phyloP scores from a whole-genome alignment of 164 flowering plant species.

The Piper longum region DNA sequence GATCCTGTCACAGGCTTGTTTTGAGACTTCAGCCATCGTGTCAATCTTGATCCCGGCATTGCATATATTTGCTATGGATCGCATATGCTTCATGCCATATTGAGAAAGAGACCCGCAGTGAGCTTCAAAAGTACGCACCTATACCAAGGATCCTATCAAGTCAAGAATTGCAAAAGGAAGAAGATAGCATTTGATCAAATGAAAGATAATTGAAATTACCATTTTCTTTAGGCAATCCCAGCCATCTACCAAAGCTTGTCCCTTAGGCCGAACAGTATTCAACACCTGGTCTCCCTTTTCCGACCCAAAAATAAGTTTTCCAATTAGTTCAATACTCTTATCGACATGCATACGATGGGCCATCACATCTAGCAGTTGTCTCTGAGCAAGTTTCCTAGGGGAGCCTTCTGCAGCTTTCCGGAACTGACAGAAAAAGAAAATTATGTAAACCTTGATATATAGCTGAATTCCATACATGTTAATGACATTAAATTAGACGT shows the following conservation, averaged over 20 bases:
- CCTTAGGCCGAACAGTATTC: conserved; percentile 44
- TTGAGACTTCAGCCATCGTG: conserved; percentile 63
- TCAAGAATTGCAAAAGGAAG: background rate
- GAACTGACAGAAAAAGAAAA: conserved; percentile 20
- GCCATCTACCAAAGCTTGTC: conserved; percentile 70
- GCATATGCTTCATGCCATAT: conserved; percentile 91
- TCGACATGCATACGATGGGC: conserved; percentile 64
- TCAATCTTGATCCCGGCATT: conserved; percentile 51
- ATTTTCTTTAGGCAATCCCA: conserved; percentile 75
- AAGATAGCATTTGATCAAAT: background rate
- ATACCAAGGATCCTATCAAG: conserved; percentile 5
- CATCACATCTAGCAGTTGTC: conserved; percentile 56
- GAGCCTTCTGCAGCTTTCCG: conserved; percentile 69
- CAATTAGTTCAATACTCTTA: conserved; percentile 44
- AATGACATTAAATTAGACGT: background rate
- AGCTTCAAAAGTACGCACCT: conserved; percentile 80
- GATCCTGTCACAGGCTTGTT: conserved; percentile 51
- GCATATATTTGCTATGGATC: conserved; percentile 76
- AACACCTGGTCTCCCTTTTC: conserved; percentile 43
- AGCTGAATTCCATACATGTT: too few species aligned
- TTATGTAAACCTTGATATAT: background rate
- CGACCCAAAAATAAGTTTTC: conserved; percentile 62
- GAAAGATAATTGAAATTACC: conserved; percentile 26
- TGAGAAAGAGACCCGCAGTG: conserved; percentile 76
- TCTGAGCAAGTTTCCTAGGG: conserved; percentile 45